Base-by-base conservation (phyloP, 2,329 filamentous ascomycete species). In the Arthrocladium fulminans region DNA sequence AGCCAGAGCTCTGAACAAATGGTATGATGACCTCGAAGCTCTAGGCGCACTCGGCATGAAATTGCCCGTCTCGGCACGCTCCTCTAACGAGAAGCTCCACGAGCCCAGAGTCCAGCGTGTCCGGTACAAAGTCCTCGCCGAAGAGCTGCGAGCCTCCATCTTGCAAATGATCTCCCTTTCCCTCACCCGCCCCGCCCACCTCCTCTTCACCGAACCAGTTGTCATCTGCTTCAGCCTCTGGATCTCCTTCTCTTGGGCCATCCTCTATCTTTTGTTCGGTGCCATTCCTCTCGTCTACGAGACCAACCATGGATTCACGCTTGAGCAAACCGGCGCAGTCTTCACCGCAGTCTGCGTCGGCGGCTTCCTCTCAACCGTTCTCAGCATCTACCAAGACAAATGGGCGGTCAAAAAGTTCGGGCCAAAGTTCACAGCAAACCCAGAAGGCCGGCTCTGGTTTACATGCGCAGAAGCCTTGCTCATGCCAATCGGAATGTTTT, bases 171-270 rank as follows among this genome's bases (percentile, higher is more conserved):
- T 59, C 7, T 53, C 51, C 42, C 48, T 57, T 5, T 58, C 55
- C 8, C 50, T 59, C 15, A 56, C 52, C 4, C 39, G 51, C 13
- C 57, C 51, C 35, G 42, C 51, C 70, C 69, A 71, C 44, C 63
- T 85, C 70, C 67, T 84, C 6, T 59, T 80, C 34, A 73, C 74
- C 1, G 81, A 84, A 56, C 80, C 80, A 2, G 81, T 84, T 30
- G 74, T 83, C 1, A 72, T 73, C 9, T 77, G 80, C 47, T 96
- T 96, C 69, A 88, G 84, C 0, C 72, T 94, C 0, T 96, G 89
- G 89, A 83, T 88, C 1, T 76, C 86, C 0, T 96, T 96, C 64
- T 83, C 83, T 17, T 96, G 89, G 89, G 88, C 84, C 0, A 77
- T 94, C 0, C 76, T 96, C 0, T 96, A 95, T 64, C 71, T 95